Percentiles rank a stretch among this genome's conserved stretches.
Evolutionary conservation across 257 asterid species (phyloP).

Genomic region (Osmanthus fragrans): DNA sequence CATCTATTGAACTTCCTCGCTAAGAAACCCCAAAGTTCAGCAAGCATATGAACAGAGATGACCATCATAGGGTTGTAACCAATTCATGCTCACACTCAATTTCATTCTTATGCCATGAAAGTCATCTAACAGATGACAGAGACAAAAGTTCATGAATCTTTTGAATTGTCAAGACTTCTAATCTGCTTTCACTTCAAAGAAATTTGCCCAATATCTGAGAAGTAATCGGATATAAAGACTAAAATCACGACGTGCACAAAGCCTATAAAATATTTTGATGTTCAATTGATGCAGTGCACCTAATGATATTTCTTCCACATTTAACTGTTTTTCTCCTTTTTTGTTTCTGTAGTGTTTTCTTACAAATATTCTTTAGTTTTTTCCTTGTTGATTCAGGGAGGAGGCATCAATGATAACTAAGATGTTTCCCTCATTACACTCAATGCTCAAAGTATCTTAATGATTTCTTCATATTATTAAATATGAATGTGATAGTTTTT

Average conservation of each 20-base stretch:
- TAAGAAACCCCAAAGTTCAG: conserved; percentile 10
- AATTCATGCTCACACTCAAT: neutral
- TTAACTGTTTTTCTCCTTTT: neutral
- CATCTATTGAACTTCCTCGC: conserved; percentile 10
- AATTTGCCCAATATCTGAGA: conserved; percentile 4
- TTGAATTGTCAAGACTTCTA: neutral
- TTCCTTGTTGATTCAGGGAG: neutral
- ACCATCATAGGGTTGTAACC: neutral
- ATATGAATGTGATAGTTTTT: neutral
- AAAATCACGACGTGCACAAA: neutral
- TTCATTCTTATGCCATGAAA: conserved; percentile 14
- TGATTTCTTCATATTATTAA: conserved; percentile 12
- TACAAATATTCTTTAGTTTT: neutral
- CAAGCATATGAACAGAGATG: neutral
- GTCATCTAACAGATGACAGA: neutral
- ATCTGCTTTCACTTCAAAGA: neutral
- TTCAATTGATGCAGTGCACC: neutral
- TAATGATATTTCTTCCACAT: neutral
- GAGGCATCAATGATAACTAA: neutral
- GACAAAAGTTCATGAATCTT: neutral
- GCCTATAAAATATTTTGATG: neutral
- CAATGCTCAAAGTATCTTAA: conserved; percentile 4
- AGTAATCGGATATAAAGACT: neutral
- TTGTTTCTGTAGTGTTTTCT: neutral
- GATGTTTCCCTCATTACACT: neutral